Conservation (phyloP, 768 basidiomycete genomes). For the Naganishia kalamii region DNA sequence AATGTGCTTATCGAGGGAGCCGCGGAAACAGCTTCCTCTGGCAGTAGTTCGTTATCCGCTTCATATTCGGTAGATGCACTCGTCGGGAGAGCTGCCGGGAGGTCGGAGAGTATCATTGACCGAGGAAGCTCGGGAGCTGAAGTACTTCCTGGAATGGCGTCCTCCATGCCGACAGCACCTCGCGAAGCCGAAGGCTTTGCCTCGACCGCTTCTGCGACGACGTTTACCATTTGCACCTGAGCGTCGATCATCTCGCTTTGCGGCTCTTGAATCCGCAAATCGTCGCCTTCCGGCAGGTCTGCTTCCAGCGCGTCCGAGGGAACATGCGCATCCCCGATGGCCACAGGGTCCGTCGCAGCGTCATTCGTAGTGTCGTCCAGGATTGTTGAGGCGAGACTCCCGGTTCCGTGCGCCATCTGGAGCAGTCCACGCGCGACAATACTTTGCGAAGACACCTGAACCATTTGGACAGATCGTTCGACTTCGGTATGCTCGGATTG, state of each 20-base stretch:
- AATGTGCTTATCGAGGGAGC: background rate
- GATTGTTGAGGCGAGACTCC: no score
- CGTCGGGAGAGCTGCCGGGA: background rate
- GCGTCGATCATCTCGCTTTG: no score
- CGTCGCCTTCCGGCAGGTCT: no score
- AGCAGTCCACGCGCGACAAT: background rate
- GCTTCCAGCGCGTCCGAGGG: no score
- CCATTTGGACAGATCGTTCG: background rate
- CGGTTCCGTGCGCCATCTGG: background rate
- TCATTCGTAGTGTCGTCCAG: background rate
- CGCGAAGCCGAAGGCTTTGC: no score
- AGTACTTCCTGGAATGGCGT: background rate
- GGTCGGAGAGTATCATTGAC: background rate
- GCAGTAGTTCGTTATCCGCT: background rate
- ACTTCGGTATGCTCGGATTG: background rate
- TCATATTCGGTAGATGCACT: background rate
- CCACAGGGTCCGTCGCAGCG: no score
- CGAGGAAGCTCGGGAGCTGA: background rate
- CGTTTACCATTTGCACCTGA: no score
- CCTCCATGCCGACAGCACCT: no score
- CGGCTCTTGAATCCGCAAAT: no score
- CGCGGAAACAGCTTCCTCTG: background rate
- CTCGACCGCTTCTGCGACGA: background rate
- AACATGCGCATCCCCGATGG: no score
- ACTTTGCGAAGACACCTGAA: background rate